Conservation (phyloP, 2,329 filamentous ascomycete genomes). For the Diaporthe longicolla region DNA sequence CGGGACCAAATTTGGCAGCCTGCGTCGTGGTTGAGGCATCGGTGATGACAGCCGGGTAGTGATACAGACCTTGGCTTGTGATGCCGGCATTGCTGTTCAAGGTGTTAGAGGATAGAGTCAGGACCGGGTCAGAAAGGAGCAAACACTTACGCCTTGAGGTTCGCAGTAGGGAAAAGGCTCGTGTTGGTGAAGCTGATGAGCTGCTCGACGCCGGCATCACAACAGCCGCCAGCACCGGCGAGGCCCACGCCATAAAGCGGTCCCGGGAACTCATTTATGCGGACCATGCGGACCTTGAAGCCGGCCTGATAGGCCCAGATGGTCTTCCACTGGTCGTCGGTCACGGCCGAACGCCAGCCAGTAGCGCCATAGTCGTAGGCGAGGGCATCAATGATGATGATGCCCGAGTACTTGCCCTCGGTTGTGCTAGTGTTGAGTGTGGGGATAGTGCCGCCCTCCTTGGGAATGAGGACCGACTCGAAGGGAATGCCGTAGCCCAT, state of each 20-base stretch:
- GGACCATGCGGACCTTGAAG: constrained; percentile 27
- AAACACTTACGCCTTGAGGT: constrained; percentile 12
- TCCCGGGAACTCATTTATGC: constrained; percentile 6
- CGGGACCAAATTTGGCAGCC: constrained; percentile 4
- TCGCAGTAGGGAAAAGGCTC: neutral
- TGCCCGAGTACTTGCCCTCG: constrained; percentile 18
- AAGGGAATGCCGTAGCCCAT: neutral
- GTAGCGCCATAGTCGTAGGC: neutral
- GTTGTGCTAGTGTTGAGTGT: neutral
- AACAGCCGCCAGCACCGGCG: neutral
- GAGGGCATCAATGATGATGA: constrained; percentile 13
- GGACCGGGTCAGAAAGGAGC: too few relatives aligned
- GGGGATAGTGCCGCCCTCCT: neutral
- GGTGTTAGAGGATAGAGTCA: neutral
- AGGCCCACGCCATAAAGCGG: neutral
- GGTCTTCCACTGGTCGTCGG: neutral
- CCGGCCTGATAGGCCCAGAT: constrained; percentile 4
- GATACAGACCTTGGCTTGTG: neutral
- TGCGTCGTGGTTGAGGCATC: neutral
- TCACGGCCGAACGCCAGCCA: constrained; percentile 11
- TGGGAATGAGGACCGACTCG: neutral
- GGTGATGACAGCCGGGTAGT: constrained; percentile 18
- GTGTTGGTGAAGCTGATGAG: constrained; percentile 27
- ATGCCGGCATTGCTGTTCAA: neutral
- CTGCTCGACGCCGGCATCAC: constrained; percentile 16